Evolutionary conservation across 495 filamentous ascomycete genomes (phyloP).

Genomic region (Cercophora samala): DNA sequence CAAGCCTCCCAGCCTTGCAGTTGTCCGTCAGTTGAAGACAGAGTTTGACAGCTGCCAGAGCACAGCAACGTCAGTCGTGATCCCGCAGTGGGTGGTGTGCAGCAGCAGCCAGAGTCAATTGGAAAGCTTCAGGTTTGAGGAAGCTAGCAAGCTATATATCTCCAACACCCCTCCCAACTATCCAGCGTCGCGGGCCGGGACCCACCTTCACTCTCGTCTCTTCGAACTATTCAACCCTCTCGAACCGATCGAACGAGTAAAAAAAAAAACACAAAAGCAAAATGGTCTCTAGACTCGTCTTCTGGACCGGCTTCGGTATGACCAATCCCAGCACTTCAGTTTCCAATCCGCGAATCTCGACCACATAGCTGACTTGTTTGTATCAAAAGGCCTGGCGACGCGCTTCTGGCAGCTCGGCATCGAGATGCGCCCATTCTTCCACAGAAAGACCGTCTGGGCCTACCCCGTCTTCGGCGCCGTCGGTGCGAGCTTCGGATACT

Average conservation of each 20-base stretch:
- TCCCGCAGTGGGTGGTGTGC: not conserved
- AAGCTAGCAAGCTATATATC: not conserved
- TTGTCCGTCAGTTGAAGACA: not conserved
- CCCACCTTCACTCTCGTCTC: not conserved
- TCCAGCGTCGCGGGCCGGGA: not conserved
- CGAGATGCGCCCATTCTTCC: constrained; percentile 94
- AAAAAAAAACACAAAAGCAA: constrained; percentile 32
- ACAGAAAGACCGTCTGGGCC: constrained; percentile 72
- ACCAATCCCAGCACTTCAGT: not conserved
- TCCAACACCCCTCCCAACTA: not conserved
- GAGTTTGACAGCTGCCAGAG: not conserved
- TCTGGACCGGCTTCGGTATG: constrained; percentile 96
- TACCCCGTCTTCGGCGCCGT: constrained; percentile 84
- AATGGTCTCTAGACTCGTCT: constrained; percentile 73
- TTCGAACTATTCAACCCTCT: not conserved
- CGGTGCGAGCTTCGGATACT: constrained; percentile 93
- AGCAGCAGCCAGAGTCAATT: not conserved
- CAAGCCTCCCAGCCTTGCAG: too few species aligned
- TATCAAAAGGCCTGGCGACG: constrained; percentile 88
- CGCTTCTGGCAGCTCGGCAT: constrained; percentile 95
- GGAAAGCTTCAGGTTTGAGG: not conserved
- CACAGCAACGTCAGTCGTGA: not conserved
- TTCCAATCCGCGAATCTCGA: too few species aligned
- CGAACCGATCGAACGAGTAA: not conserved
- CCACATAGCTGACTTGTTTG: too few species aligned